phyloP scores from a whole-genome alignment of 441 rosid genomes.

The Bocquillonia castaneifolia region DNA sequence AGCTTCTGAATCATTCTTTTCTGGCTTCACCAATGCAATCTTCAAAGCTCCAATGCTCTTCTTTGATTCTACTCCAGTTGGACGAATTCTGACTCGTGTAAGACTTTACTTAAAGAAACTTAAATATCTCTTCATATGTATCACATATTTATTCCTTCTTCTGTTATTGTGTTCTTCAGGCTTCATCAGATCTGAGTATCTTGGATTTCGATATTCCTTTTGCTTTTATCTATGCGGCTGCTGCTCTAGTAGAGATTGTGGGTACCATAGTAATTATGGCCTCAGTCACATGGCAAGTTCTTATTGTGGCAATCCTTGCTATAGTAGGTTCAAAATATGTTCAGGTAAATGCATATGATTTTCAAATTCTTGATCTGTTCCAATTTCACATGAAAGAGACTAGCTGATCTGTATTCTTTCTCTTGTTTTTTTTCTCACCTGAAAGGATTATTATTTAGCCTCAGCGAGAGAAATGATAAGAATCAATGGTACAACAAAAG shows the following conservation, averaged over 20 bases:
- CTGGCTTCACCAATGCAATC: too few relatives aligned
- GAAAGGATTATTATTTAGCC: slow-evolving; percentile 63
- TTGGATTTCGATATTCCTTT: slow-evolving; percentile 40
- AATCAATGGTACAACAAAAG: slow-evolving; percentile 87
- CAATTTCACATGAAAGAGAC: background rate
- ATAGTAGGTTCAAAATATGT: slow-evolving; percentile 52
- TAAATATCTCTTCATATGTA: background rate
- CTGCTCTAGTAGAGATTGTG: slow-evolving; percentile 47
- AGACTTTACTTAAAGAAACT: too few relatives aligned
- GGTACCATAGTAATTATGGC: too few relatives aligned
- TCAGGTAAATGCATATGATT: slow-evolving; percentile 43
- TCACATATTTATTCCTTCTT: too few relatives aligned
- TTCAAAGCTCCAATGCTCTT: slow-evolving; percentile 25
- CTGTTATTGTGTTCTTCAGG: background rate
- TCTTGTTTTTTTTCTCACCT: background rate
- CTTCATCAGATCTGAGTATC: background rate
- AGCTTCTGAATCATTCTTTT: too few relatives aligned
- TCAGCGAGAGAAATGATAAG: slow-evolving; percentile 76
- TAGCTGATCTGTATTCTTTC: slow-evolving; percentile 8
- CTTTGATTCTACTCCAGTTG: background rate
- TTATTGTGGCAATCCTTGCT: too few relatives aligned
- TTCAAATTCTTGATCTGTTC: background rate
- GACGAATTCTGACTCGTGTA: background rate
- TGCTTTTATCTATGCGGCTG: slow-evolving; percentile 39
- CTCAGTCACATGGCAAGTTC: too few relatives aligned